Evolutionary conservation across 2,329 filamentous ascomycete genomes (phyloP).

Genomic region (Seiridium cupressi): DNA sequence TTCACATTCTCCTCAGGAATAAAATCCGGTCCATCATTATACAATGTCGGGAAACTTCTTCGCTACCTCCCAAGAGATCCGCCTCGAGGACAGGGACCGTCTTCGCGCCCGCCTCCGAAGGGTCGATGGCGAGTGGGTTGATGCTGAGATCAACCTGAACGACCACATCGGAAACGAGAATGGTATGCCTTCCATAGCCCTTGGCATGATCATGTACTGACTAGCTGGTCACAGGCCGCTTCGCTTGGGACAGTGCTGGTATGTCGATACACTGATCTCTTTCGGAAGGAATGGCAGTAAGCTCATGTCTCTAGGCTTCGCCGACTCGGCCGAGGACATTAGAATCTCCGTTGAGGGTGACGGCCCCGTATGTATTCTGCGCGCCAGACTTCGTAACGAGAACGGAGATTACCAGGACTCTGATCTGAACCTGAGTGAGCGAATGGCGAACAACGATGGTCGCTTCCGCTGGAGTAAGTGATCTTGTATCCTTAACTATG

Average conservation of each 20-base stretch:
- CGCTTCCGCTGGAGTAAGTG: conserved; percentile 23
- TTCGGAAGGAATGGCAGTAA: too few species aligned
- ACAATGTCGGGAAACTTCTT: conserved; percentile 38
- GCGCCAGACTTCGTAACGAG: conserved; percentile 41
- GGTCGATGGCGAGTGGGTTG: conserved; percentile 38
- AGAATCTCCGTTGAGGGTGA: conserved; percentile 48
- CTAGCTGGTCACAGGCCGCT: conserved; percentile 10
- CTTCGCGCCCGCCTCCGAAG: conserved; percentile 41
- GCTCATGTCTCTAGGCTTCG: conserved; percentile 31
- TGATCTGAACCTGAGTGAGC: conserved; percentile 56
- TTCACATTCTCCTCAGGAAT: not conserved
- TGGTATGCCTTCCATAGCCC: conserved; percentile 30
- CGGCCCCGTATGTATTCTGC: conserved; percentile 49
- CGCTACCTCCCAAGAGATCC: conserved; percentile 40
- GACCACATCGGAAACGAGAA: conserved; percentile 48
- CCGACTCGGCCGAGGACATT: conserved; percentile 43
- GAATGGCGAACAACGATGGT: conserved; percentile 53
- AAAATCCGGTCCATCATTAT: not conserved
- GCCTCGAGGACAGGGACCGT: conserved; percentile 48
- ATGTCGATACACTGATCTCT: not conserved
- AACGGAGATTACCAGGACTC: conserved; percentile 38
- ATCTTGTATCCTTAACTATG: not conserved
- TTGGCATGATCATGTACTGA: not conserved
- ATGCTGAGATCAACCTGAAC: conserved; percentile 49
- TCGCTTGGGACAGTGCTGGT: conserved; percentile 17